Base-by-base conservation (phyloP, 441 rosid genomes). In the Syzygium syzygioides region DNA sequence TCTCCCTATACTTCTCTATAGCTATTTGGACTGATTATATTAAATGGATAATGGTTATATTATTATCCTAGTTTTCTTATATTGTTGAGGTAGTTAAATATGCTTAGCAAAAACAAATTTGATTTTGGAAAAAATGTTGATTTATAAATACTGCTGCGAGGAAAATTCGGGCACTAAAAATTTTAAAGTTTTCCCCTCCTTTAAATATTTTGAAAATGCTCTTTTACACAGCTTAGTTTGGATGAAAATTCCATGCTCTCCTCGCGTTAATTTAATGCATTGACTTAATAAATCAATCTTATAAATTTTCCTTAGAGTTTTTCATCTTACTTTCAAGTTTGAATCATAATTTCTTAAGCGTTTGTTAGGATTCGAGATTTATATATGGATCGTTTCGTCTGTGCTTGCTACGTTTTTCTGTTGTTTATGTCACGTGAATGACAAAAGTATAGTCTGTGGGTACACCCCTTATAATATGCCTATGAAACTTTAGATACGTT, bases 371-470 rank as follows among this genome's bases (percentile, higher is more conserved):
- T 64, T 64, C 23, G 0, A 30, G 32, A 30, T 64, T 64, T 30
- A 7, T 17, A 12, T 19, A 17, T 30, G 23, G 0, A 30, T 64
- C 15, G 20, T 30, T 64, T 62, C 15, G 15, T 30, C 0, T 14
- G 11, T 62, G 17, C 15, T 62, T 62, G n/a, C 34, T 62, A 0
- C 2, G 0, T 15, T 1, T 30, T 1, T 30, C 19, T 7, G 3
- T 17, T 0, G 41, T 17, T 0, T 4, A 12, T 64, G 41, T 23
- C 12, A 30, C 76, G 0, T 64, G 23, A 5, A 30, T 64, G 32
- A 30, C 20, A 64, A 64, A 1, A 64, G 23, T 30, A 64, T 64
- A 30, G 41, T 64, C 9, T 30, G 20, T 0, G 12, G 41, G 0
- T 30, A 15, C 23, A 64, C 76, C 41, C 41, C 0, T 17, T 7